Percentiles rank a stretch among this genome's conserved stretches.
These are phyloP conservation scores for Wickerhamiella spandovensis DNA, from an alignment of 805 yeast genomes.

Conservation along the genomic window DNA sequence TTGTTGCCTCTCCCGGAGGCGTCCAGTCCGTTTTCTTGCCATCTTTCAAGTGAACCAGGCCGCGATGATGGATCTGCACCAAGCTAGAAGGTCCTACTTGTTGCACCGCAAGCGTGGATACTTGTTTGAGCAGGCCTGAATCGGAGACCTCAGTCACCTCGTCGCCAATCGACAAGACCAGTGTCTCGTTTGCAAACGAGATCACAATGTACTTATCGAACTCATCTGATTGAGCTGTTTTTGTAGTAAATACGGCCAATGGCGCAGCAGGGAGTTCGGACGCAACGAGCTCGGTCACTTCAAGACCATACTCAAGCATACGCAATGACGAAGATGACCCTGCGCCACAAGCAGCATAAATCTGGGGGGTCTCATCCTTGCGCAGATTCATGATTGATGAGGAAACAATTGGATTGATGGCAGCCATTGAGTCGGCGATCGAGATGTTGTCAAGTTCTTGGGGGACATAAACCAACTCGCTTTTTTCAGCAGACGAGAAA, in stretches of 20 bases:
- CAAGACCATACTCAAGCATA: conserved; percentile 42
- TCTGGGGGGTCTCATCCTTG: conserved; percentile 25
- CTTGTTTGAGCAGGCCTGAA: conserved; percentile 43
- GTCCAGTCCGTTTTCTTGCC: conserved; percentile 51
- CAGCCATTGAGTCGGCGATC: not conserved
- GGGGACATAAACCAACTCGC: not conserved
- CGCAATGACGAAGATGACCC: conserved; percentile 27
- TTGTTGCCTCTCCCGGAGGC: conserved; percentile 64
- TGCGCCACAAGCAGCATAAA: conserved; percentile 32
- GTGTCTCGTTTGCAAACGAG: conserved; percentile 51
- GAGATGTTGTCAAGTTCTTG: not conserved
- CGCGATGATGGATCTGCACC: conserved; percentile 60
- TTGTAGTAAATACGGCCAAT: conserved; percentile 50
- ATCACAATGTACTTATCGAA: conserved; percentile 54
- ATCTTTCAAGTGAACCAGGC: conserved; percentile 44
- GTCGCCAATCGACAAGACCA: conserved; percentile 67
- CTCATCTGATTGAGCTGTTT: conserved; percentile 30
- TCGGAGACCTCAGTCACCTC: conserved; percentile 57
- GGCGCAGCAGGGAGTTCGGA: conserved; percentile 58
- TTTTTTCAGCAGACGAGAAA: not conserved
- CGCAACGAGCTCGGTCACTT: conserved; percentile 49
- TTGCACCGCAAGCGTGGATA: conserved; percentile 52
- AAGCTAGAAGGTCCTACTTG: conserved; percentile 52
- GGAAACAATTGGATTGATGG: conserved; percentile 4
- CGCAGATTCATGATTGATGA: conserved; percentile 1